Percentiles rank a stretch among this genome's conserved stretches.
phyloP scores from a whole-genome alignment of 768 basidiomycete species.

The Gloeostereum incarnatum region DNA sequence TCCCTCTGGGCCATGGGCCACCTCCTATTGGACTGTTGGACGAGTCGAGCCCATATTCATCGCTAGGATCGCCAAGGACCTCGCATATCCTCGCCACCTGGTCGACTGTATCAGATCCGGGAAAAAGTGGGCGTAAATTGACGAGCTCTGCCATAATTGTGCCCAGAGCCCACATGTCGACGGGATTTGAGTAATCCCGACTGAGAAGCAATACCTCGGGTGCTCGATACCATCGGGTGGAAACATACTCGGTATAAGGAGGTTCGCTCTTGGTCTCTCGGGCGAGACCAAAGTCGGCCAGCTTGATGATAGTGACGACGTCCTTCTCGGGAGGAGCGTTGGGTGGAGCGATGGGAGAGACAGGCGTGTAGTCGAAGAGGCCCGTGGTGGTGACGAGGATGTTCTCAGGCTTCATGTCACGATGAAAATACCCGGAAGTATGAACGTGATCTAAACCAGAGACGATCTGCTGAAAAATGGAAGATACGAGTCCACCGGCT shows the following conservation, averaged over 20 bases:
- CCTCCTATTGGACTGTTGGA: conserved; percentile 70
- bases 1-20: conserved; percentile 78
- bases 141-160: conserved; percentile 97
- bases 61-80: conserved; percentile 84
- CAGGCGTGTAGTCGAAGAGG: conserved; percentile 80
- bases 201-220: conserved; percentile 92
- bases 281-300: conserved; percentile 97
- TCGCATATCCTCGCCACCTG: conserved; percentile 89
- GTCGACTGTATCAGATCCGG: conserved; percentile 87
- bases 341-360: conserved; percentile 58
- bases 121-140: conserved; percentile 92
- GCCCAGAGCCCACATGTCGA: conserved; percentile 99
- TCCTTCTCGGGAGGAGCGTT: conserved; percentile 77
- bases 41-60: conserved; percentile 72
- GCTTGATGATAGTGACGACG: conserved; percentile 93
- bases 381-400: conserved; percentile 97
- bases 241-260: conserved; percentile 98
- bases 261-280: conserved; percentile 81
- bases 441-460: conserved; percentile 92
- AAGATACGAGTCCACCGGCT: conserved; percentile 93
- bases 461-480: conserved; percentile 89
- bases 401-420: conserved; percentile 99
- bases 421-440: conserved; percentile 89
- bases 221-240: conserved; percentile 99
- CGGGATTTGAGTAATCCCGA: conserved; percentile 90